phyloP scores from a whole-genome alignment of 2,329 filamentous ascomycete genomes.

The Epichloe aotearoae region DNA sequence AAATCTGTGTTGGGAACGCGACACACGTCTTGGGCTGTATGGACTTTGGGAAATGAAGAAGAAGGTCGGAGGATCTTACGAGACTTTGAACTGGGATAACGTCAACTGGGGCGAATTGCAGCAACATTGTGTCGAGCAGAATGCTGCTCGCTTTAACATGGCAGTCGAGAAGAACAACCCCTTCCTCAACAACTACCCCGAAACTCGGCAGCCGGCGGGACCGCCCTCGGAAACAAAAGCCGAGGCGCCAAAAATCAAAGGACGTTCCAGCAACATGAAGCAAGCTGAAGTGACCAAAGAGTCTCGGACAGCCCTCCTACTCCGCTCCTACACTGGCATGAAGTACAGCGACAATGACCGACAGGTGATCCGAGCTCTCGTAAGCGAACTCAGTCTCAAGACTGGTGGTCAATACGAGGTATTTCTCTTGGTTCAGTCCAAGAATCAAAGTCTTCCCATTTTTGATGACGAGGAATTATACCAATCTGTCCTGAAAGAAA shows the following conservation, averaged over 20 bases:
- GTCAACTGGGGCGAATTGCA: slow-evolving; percentile 63
- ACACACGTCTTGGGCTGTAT: slow-evolving; percentile 57
- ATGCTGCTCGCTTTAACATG: slow-evolving; percentile 49
- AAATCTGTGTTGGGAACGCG: slow-evolving; percentile 53
- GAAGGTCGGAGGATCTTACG: slow-evolving; percentile 25
- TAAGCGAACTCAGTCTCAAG: slow-evolving; percentile 62
- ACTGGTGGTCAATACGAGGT: slow-evolving; percentile 73
- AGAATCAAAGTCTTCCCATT: slow-evolving; percentile 44
- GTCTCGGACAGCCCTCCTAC: slow-evolving; percentile 56
- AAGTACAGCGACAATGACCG: slow-evolving; percentile 67
- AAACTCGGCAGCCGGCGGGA: slow-evolving; percentile 12
- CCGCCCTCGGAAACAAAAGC: slow-evolving; percentile 4
- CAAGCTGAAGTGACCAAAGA: slow-evolving; percentile 21
- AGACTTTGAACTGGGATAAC: slow-evolving; percentile 42
- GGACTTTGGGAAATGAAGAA: slow-evolving; percentile 38
- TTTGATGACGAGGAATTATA: slow-evolving; percentile 48
- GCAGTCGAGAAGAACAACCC: slow-evolving; percentile 27
- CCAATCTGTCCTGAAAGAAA: slow-evolving; percentile 42
- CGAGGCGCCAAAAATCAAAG: slow-evolving; percentile 6
- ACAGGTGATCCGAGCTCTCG: slow-evolving; percentile 63
- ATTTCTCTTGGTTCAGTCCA: slow-evolving; percentile 68
- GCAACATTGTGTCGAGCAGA: slow-evolving; percentile 48
- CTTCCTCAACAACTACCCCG: slow-evolving; percentile 29
- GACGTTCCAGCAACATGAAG: slow-evolving; percentile 5
- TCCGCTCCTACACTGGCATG: slow-evolving; percentile 65